Evolutionary conservation across 1,284 basidiomycete species (phyloP).

Genomic region (Melampsora larici-populina): DNA sequence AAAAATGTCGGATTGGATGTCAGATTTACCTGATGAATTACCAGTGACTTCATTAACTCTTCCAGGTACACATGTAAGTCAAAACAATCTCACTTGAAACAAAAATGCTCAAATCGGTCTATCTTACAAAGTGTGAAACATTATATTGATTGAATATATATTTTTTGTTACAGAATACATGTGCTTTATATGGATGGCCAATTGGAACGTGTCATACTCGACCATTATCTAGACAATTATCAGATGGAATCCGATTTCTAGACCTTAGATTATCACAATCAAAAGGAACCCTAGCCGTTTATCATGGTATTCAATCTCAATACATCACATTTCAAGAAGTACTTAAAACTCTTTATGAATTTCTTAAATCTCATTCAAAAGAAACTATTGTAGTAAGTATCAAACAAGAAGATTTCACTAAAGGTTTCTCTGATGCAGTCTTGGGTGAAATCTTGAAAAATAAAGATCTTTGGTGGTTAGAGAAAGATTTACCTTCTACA

Average conservation of each 20-base stretch:
- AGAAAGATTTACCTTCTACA: conserved; percentile 21
- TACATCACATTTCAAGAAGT: conserved; percentile 26
- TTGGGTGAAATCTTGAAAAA: conserved; percentile 15
- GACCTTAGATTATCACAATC: conserved; percentile 37
- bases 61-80: conserved; percentile 40
- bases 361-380: conserved; percentile 14
- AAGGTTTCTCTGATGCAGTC: conserved; percentile 6
- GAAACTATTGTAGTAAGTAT: conserved; percentile 32
- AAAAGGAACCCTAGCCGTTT: conserved; percentile 5
- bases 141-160: background rate
- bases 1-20: conserved; percentile 39
- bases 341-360: background rate
- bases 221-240: conserved; percentile 30
- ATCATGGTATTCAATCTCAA: conserved; percentile 42
- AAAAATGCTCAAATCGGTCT: too few relatives aligned
- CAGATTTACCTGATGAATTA: conserved; percentile 34
- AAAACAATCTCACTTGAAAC: background rate
- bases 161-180: conserved; percentile 9
- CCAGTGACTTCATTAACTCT: conserved; percentile 24
- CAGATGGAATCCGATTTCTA: conserved; percentile 38
- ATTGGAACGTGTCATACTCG: conserved; percentile 37
- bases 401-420: conserved; percentile 30
- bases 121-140: too few relatives aligned
- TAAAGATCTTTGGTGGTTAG: conserved; percentile 35
- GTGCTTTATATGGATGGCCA: conserved; percentile 35